A percentile compares a stretch with the other conserved stretches of the same genome.
Evolutionary conservation across 495 filamentous ascomycete genomes (phyloP).

Genomic region (Polyplosphaeria fusca): DNA sequence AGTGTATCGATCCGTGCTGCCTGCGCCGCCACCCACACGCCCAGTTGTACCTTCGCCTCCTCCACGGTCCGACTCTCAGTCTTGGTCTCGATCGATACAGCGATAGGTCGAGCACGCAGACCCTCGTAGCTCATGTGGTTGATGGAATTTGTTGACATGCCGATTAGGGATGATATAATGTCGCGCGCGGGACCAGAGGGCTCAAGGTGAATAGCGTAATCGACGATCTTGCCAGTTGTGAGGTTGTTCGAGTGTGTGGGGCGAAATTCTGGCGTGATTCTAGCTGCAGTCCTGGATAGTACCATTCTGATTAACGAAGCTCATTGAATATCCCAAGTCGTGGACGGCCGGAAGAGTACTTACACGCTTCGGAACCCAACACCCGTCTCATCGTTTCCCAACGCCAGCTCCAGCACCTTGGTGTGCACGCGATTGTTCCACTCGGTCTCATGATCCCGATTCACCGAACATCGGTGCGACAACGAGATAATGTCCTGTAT

Average conservation of each 20-base stretch:
- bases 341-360: neutral
- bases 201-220: constrained; percentile 6
- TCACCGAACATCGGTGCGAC: neutral
- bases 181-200: constrained; percentile 2
- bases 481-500: neutral
- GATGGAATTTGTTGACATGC: constrained; percentile 9
- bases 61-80: constrained; percentile 20
- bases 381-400: neutral
- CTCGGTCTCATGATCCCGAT: neutral
- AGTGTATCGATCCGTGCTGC: constrained; percentile 7
- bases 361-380: constrained; percentile 1
- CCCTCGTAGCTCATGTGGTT: constrained; percentile 15
- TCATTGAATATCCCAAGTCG: too few species aligned
- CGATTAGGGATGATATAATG: constrained; percentile 1
- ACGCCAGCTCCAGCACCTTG: neutral
- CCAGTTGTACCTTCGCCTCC: constrained; percentile 19
- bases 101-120: constrained; percentile 15
- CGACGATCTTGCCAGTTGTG: constrained; percentile 10
- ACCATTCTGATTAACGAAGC: neutral
- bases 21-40: constrained; percentile 14
- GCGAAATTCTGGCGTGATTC: constrained; percentile 4
- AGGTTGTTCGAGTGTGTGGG: constrained; percentile 1
- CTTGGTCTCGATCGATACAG: constrained; percentile 22
- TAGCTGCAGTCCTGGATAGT: neutral
- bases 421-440: neutral